A percentile compares a stretch with the other conserved stretches of the same genome.
Evolutionary conservation across 2,329 filamentous ascomycete species (phyloP).

Genomic region (Tolypocladium amazonense): DNA sequence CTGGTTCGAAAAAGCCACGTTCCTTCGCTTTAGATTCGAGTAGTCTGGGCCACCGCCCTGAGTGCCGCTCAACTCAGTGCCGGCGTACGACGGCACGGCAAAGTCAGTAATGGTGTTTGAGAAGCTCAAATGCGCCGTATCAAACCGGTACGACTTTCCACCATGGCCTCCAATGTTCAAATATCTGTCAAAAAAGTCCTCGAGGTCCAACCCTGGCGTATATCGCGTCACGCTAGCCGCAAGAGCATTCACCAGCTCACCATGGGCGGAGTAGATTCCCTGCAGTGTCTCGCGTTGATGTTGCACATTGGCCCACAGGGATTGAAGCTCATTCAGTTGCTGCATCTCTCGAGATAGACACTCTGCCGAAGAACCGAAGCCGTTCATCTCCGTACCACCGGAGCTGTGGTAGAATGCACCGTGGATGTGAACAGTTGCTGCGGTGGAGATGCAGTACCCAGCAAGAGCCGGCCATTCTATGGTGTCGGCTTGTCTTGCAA

Average conservation of each 20-base stretch:
- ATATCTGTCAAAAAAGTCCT: conserved; percentile 83
- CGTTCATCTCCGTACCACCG: conserved; percentile 41
- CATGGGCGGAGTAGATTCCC: conserved; percentile 66
- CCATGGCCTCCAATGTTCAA: conserved; percentile 43
- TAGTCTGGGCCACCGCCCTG: conserved; percentile 20
- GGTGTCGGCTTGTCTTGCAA: conserved; percentile 61
- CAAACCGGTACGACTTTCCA: conserved; percentile 52
- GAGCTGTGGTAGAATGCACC: conserved; percentile 65
- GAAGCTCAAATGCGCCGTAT: conserved; percentile 64
- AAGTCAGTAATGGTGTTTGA: conserved; percentile 55
- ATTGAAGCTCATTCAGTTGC: conserved; percentile 63
- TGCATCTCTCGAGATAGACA: conserved; percentile 72
- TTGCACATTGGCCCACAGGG: conserved; percentile 66
- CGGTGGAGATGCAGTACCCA: conserved; percentile 77
- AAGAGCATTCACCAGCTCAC: conserved; percentile 65
- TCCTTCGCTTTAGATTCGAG: conserved; percentile 13
- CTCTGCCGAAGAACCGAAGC: conserved; percentile 54
- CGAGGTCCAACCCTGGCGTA: conserved; percentile 70
- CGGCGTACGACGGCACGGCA: conserved; percentile 42
- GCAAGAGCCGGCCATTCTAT: conserved; percentile 83
- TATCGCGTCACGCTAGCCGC: conserved; percentile 57
- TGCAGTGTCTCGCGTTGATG: conserved; percentile 74
- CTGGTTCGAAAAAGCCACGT: background rate
- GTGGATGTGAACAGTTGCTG: conserved; percentile 80
- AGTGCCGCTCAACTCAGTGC: conserved; percentile 36